phyloP scores from a whole-genome alignment of 176 grass and related monocot species.

The Calamus simplicifolius region DNA sequence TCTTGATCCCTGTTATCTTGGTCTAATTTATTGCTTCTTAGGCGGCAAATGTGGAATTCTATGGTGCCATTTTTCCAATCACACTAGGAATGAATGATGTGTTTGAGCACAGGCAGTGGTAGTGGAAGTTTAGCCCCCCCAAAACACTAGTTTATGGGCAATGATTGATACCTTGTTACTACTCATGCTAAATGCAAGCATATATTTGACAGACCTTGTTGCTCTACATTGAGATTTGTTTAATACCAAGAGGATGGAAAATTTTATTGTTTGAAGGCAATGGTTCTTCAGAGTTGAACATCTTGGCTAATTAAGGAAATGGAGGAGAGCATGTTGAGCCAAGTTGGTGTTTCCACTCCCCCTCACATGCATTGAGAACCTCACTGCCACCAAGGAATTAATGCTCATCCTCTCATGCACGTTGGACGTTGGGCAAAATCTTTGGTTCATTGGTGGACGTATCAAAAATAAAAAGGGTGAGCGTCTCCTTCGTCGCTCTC shows the following conservation, averaged over 20 bases:
- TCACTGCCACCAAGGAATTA: not conserved
- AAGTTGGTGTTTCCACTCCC: not conserved
- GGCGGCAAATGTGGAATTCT: not conserved
- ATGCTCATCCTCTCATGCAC: not conserved
- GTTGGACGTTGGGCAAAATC: no score
- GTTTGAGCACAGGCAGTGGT: not conserved
- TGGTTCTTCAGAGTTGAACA: not conserved
- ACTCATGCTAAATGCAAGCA: no score
- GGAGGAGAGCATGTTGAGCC: no score
- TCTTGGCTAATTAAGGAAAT: not conserved
- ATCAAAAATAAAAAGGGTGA: no score
- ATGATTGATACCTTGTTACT: not conserved
- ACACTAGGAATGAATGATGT: not conserved
- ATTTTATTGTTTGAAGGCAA: not conserved
- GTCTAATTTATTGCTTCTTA: not conserved
- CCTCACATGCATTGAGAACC: conserved; percentile 9
- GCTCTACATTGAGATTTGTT: not conserved
- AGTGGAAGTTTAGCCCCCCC: not conserved
- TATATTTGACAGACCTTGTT: no score
- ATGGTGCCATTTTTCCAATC: conserved; percentile 2
- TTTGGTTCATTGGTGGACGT: no score
- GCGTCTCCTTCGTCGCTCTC: no score
- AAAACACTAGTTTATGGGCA: not conserved
- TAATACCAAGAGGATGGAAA: not conserved
- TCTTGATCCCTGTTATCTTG: not conserved